Base-by-base conservation (phyloP, 2,329 filamentous ascomycete species). In the Sarocladium strictum region DNA sequence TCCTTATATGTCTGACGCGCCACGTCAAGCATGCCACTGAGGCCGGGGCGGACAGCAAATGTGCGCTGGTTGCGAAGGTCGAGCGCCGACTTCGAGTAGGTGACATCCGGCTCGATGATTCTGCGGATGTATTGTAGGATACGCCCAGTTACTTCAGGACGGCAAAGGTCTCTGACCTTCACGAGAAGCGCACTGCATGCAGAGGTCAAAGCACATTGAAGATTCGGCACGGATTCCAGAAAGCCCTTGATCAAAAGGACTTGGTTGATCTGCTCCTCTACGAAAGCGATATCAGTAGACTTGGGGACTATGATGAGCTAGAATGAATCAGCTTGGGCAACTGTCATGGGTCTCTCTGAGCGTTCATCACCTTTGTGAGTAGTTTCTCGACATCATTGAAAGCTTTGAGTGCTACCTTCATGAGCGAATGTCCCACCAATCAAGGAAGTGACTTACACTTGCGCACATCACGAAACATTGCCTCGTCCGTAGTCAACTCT, bases 1-100 rank as follows among this genome's bases (percentile, higher is more conserved):
- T 97, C 93, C 62, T 94, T 95, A 71, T 94, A 97, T 0, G 90
- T 90, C 63, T 91, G 87, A 4, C 92, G 82, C 32, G 90, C 89
- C 35, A 97, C 88, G 69, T 97, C 93, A 3, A 97, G 80, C 55
- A 97, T 80, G 2, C 89, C 89, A 61, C 90, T 91, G 40, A 94
- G 84, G 0, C 90, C 89, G 45, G 90, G 83, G 72, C 87, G 94
- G 29, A 97, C 86, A 21, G 93, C 93, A 71, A 95, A 97, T 1
- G 87, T 89, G 58, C 93, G 79, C 65, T 97, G 93, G 58, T 97
- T 96, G 14, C 92, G 82, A 55, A 96, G 76, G 58, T 97, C 93
- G 3, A 97, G 76, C 0, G 94, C 87, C 21, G 86, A 83, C 47
- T 80, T 89, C 56, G 89, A 87, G 61, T 88, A 95, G 0, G 78